Conservation (phyloP, 768 basidiomycete genomes). For the Pulveroboletus ravenelii region DNA sequence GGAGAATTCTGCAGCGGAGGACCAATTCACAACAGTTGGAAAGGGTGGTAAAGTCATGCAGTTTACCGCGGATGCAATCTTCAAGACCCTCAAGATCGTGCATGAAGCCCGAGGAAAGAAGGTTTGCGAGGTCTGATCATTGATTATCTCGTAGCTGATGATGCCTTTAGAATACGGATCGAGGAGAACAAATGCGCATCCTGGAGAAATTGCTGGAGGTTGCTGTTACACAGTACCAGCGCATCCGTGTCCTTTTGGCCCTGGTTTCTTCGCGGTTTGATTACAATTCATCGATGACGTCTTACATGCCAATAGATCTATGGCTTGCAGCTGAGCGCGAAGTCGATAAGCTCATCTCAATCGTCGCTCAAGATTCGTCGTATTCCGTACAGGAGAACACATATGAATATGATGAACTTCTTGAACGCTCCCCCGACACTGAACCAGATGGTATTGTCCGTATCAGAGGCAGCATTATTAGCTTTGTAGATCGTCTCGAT, state of each 20-base stretch:
- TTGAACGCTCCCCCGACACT: conserved; percentile 72
- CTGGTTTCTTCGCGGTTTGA: conserved; percentile 95
- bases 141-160: conserved; percentile 8
- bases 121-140: conserved; percentile 42
- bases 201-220: conserved; percentile 84
- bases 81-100: conserved; percentile 87
- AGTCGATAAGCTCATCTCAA: conserved; percentile 81
- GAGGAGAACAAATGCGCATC: conserved; percentile 89
- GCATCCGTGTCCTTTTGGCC: conserved; percentile 89
- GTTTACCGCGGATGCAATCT: conserved; percentile 79
- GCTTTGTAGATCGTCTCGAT: conserved; percentile 92
- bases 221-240: conserved; percentile 83
- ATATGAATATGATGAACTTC: conserved; percentile 87
- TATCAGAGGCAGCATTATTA: conserved; percentile 93
- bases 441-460: conserved; percentile 73
- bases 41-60: conserved; percentile 82
- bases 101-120: conserved; percentile 96
- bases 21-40: conserved; percentile 87
- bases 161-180: conserved; percentile 80
- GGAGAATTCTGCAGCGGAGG: conserved; percentile 38
- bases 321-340: conserved; percentile 87
- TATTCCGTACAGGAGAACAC: conserved; percentile 86
- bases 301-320: conserved; percentile 88
- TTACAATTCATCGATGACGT: conserved; percentile 83
- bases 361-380: conserved; percentile 62